phyloP scores from a whole-genome alignment of 1,139 yeast genomes.

The Meyerozyma carpophila region DNA sequence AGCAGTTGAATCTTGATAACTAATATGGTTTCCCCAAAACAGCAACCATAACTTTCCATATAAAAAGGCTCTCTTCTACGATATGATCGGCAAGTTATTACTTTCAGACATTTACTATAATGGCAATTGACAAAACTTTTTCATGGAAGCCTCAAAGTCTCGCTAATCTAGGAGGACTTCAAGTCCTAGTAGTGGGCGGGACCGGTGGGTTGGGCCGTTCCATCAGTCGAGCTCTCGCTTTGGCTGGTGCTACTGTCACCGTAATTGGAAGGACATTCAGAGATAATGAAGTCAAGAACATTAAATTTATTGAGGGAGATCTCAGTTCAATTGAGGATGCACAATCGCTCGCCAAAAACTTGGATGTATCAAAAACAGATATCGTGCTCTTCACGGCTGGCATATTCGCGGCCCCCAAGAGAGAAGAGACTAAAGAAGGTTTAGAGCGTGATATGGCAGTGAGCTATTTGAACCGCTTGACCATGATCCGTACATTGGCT shows the following conservation, averaged over 20 bases:
- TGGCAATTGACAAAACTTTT: neutral
- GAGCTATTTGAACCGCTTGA: constrained; percentile 25
- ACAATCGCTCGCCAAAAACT: constrained; percentile 14
- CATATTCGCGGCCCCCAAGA: constrained; percentile 20
- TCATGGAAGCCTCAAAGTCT: neutral
- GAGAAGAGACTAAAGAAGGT: constrained; percentile 26
- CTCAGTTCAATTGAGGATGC: constrained; percentile 19
- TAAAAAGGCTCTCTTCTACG: too few species aligned
- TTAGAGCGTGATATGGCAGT: constrained; percentile 30
- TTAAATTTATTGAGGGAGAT: constrained; percentile 25
- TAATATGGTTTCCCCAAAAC: too few species aligned
- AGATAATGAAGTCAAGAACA: constrained; percentile 15
- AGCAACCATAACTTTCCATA: too few species aligned
- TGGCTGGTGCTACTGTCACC: constrained; percentile 22
- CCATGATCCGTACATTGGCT: constrained; percentile 16
- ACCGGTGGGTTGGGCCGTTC: constrained; percentile 34
- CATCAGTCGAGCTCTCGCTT: constrained; percentile 14
- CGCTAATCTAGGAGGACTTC: constrained; percentile 4
- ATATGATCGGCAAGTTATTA: too few species aligned
- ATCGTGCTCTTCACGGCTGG: constrained; percentile 29
- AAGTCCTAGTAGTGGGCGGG: constrained; percentile 27
- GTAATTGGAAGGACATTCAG: constrained; percentile 29
- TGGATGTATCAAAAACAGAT: constrained; percentile 16
- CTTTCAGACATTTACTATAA: neutral
- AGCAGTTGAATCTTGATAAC: too few species aligned